phyloP scores from a whole-genome alignment of 73 alveolate genomes.

The Symbiodinium pilosum region DNA sequence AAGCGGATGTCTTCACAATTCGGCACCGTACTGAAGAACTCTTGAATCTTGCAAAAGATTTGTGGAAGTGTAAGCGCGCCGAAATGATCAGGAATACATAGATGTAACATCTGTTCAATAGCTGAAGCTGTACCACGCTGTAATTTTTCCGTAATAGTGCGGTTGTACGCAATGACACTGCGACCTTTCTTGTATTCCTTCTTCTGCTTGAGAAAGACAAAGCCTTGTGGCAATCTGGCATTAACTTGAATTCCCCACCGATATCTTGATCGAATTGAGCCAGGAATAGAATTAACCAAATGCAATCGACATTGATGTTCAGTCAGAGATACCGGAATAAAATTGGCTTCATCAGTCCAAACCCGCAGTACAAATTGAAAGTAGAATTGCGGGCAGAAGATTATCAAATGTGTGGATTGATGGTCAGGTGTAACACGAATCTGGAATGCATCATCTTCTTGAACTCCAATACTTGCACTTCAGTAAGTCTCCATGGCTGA shows the following conservation, averaged over 20 bases:
- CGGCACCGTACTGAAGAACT: not conserved
- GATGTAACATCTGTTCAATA: not conserved
- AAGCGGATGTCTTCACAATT: too few species aligned
- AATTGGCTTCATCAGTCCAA: not conserved
- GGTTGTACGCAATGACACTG: not conserved
- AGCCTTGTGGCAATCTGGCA: not conserved
- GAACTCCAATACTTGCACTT: too few species aligned
- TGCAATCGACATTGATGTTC: not conserved
- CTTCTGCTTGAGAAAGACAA: constrained; percentile 11
- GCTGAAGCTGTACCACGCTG: not conserved
- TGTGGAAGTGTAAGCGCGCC: not conserved
- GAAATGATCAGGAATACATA: not conserved
- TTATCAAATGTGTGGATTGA: not conserved
- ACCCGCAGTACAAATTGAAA: not conserved
- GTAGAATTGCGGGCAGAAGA: not conserved
- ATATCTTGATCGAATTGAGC: not conserved
- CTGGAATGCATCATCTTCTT: too few species aligned
- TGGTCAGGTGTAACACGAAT: too few species aligned
- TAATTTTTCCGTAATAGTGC: not conserved
- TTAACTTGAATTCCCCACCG: not conserved
- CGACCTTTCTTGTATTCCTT: not conserved
- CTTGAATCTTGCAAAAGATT: not conserved
- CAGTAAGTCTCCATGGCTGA: too few species aligned
- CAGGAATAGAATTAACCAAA: not conserved
- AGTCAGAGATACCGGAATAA: not conserved